Conservation (phyloP, 306 rosid species). For the Begonia fuchsioides region DNA sequence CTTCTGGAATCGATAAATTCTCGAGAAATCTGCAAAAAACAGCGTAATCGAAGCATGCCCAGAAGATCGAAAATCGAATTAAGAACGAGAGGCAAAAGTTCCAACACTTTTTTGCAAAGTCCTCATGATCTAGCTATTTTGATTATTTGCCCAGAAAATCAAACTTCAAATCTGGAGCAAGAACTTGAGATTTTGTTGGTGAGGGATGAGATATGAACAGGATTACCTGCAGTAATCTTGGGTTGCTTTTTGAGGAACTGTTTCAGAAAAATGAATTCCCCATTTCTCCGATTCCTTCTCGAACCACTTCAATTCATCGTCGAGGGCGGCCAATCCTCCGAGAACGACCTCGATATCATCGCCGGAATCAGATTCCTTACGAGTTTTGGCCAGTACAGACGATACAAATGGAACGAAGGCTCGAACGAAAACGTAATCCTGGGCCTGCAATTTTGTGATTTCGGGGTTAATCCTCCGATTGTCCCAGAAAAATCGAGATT, state of each 20-base stretch:
- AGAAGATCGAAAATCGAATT: too few species aligned
- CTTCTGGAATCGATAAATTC: conserved; percentile 39
- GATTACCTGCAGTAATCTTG: conserved; percentile 39
- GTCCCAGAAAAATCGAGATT: not conserved
- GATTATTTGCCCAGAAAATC: not conserved
- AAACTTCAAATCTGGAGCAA: not conserved
- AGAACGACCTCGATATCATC: conserved; percentile 48
- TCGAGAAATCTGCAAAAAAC: conserved; percentile 50
- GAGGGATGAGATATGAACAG: too few species aligned
- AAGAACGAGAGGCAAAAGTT: too few species aligned
- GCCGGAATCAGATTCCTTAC: conserved; percentile 38
- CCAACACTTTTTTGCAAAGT: too few species aligned
- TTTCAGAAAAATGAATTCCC: conserved; percentile 27
- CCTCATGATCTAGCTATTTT: too few species aligned
- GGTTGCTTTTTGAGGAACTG: conserved; percentile 37
- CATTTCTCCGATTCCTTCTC: conserved; percentile 50
- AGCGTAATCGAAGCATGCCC: too few species aligned
- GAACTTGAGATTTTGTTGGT: too few species aligned
- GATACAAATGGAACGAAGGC: conserved; percentile 52
- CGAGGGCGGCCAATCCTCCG: conserved; percentile 42
- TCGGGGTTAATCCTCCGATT: not conserved
- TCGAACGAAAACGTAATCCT: conserved; percentile 65
- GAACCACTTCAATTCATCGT: conserved; percentile 66
- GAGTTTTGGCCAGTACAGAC: conserved; percentile 49
- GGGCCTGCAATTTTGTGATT: conserved; percentile 30